Evolutionary conservation across 148 eudicot species (phyloP), one percentile per base, ranked within the genome.

Genomic region (Dianthus caryophyllus): DNA sequence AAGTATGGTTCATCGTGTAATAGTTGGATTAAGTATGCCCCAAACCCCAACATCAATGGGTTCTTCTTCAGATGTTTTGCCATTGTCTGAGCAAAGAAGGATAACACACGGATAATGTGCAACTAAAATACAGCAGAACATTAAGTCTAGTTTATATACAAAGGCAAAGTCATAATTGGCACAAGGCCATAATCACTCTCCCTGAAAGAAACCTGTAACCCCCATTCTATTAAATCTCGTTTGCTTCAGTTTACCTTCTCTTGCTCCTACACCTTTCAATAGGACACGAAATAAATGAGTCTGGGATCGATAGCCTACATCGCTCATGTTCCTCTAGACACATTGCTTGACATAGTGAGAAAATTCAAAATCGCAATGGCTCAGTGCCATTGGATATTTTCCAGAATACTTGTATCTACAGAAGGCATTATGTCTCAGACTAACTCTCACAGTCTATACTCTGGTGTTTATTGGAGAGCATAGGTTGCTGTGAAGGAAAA

Each of bases 1-100:
- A 53, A 52, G 57, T 30, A 53, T 53, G 57, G 16, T 16, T 51
- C 25, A 51, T 53, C 58, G 16, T 53, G 57, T 18, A 52, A 52
- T 52, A 16, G 58, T 25, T 53, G 17, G 30, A 53, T 4, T 13
- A 53, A 6, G 26, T 11, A 53, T 22, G 58, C 58, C 58, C 44
- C 44, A 41, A 9, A 41, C 44, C 44, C 44, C 44, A 41, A 41
- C 44, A 41, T 41, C 44, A 41, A 41, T 13, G 11, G 44, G 44
- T 41, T 13, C 44, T 6, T 41, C 6, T 41, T 41, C 44, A 13
- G 44, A 9, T 41, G 44, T 41, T 41, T 41, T 41, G 44, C 10
- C 44, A 41, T 41, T 6, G 44, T 41, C 44, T 41, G 44, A 41
- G 10, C 44, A 3, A 33, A 33, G 38, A 41, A 41, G 44, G 10